Conservation (phyloP, 306 rosid genomes). For the Lathyrus oleraceus region DNA sequence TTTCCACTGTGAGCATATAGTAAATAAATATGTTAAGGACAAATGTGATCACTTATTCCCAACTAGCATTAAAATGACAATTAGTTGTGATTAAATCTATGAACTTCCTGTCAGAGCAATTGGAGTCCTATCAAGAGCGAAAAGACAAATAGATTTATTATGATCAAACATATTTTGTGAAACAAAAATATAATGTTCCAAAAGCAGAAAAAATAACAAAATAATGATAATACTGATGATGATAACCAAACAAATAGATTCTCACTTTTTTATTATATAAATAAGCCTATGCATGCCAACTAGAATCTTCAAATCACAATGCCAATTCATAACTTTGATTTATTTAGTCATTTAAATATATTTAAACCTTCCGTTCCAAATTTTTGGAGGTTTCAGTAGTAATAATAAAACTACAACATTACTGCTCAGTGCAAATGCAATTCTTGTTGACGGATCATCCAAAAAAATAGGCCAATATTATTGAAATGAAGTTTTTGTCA, state of each 20-base stretch:
- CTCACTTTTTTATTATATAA: not conserved
- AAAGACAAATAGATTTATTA: not conserved
- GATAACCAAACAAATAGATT: slow-evolving; percentile 5
- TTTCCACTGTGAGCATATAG: slow-evolving; percentile 45
- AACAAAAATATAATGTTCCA: not conserved
- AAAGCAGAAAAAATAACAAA: not conserved
- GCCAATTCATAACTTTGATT: slow-evolving; percentile 6
- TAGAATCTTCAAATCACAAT: slow-evolving; percentile 6
- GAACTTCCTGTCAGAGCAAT: slow-evolving; percentile 2
- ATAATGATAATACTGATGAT: not conserved
- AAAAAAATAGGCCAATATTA: slow-evolving; percentile 9
- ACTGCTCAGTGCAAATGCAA: not conserved
- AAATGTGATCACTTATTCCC: slow-evolving; percentile 10
- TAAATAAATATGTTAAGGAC: slow-evolving; percentile 23
- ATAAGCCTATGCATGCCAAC: slow-evolving; percentile 13
- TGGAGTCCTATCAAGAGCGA: slow-evolving; percentile 11
- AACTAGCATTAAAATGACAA: slow-evolving; percentile 18
- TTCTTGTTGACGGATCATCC: slow-evolving; percentile 20
- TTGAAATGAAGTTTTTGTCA: slow-evolving; percentile 1
- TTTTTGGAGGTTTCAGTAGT: not conserved
- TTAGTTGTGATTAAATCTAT: slow-evolving; percentile 8
- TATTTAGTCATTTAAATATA: not conserved
- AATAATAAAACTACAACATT: not conserved
- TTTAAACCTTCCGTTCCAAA: not conserved
- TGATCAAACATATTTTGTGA: not conserved